Base-by-base conservation (phyloP, 2,329 filamentous ascomycete genomes). In the Endoconidiophora polonica region DNA sequence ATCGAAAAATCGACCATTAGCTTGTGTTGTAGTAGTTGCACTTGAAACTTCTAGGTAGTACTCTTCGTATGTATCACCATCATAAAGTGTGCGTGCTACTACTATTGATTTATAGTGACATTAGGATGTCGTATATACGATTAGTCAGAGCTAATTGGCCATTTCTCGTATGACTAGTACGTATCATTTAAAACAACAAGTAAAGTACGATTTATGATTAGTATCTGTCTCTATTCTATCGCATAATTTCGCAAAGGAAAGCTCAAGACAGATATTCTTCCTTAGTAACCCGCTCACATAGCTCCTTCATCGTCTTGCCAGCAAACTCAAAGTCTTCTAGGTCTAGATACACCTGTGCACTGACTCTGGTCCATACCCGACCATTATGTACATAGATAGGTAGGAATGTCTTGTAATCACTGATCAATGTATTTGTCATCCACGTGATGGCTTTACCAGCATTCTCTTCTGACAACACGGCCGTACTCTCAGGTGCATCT, bases 341-440 rank as follows among this genome's bases (percentile, higher is more conserved):
- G 23, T 86, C 85, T n/a, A 95, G 65, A 61, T 91, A 96, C 0
- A 91, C 73, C 68, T 94, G 87, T 12, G 76, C 85, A 60, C 83
- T 87, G 44, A 94, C 59, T 45, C 90, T 68, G 0, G 73, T 69
- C 83, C 83, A 94, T 61, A 80, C 74, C 48, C 70, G 69, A 0
- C 72, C 73, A 0, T 65, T 70, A 56, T 87, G 77, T 6, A 71
- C 63, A 52, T 77, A 77, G 2, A 83, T 59, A 1, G 79, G 70
- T 47, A 91, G 64, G 58, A 86, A 90, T 0, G 86, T 91, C 49
- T 79, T 71, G 61, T 78, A 75, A n/a, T 81, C 73, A 1, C 65
- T 58, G 12, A 77, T 63, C 54, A 85, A 59, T 3, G 59, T 68
- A 42, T 64, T 61, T 46, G 71, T 59, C 53, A 85, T 72, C 73